Conservation (phyloP, 352 stramenopile genomes). For the Aphanomyces cochlioides region DNA sequence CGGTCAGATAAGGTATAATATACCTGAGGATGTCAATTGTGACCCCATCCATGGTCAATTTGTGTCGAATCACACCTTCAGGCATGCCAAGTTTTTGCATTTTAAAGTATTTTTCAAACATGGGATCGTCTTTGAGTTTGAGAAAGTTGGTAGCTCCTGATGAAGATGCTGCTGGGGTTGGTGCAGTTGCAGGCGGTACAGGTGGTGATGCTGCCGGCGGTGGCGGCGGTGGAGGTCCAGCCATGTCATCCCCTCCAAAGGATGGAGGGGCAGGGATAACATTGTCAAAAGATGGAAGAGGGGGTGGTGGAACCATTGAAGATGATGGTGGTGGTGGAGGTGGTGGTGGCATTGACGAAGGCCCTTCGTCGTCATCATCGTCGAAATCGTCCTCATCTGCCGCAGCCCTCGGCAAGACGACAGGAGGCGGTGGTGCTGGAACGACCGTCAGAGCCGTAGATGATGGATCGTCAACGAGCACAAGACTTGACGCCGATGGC, state of each 20-base stretch:
- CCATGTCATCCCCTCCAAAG: constrained; percentile 34
- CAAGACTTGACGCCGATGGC: constrained; percentile 41
- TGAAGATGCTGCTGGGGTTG: constrained; percentile 16
- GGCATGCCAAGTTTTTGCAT: constrained; percentile 81
- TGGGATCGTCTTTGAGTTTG: constrained; percentile 78
- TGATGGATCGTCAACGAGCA: background rate
- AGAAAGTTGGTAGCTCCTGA: constrained; percentile 34
- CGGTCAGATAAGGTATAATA: constrained; percentile 19
- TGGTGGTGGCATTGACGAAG: constrained; percentile 29
- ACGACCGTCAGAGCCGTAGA: constrained; percentile 10
- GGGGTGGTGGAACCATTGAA: constrained; percentile 32
- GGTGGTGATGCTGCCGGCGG: constrained; percentile 31
- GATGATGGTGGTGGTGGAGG: constrained; percentile 28
- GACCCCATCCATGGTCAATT: constrained; percentile 74
- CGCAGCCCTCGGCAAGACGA: too few relatives aligned
- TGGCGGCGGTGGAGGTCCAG: constrained; percentile 44
- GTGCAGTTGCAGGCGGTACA: background rate
- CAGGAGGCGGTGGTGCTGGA: background rate
- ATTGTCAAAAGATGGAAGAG: constrained; percentile 1
- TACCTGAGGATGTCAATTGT: constrained; percentile 71
- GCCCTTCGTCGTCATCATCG: too few relatives aligned
- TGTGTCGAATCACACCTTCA: constrained; percentile 74
- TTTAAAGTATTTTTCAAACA: constrained; percentile 80
- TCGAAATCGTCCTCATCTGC: too few relatives aligned
- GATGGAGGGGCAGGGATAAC: constrained; percentile 34